Base-by-base conservation (phyloP, 768 basidiomycete genomes). In the Kwoniella newhampshirensis region DNA sequence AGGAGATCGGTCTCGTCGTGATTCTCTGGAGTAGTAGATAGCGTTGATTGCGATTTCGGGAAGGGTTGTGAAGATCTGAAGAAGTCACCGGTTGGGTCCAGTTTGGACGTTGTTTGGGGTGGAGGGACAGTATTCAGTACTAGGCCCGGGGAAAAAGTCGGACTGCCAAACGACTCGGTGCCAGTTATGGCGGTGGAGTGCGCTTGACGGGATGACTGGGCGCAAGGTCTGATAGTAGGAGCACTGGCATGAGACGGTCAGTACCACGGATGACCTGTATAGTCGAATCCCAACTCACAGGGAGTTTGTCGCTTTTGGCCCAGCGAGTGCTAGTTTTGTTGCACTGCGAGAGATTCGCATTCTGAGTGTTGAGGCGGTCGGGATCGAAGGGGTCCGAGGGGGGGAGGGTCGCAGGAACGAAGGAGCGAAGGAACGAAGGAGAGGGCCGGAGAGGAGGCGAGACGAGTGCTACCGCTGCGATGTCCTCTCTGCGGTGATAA, bases 271-370 rank as follows among this genome's bases (percentile, higher is more conserved):
- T n/a, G n/a, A n/a, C n/a, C n/a, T n/a, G n/a, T n/a, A 42, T 42
- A n/a, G 21, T 42, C 17, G 40, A 7, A 23, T n/a, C n/a, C n/a
- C n/a, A n/a, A n/a, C 21, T 42, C 17, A n/a, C 17, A n/a, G 18
- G 17, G 18, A 39, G 42, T 44, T 42, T 51, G 48, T 49, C 7
- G 32, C 41, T 6, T 48, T 43, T 9, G 49, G 27, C 1, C 55
- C 41, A 32, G 36, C 39, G 9, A 9, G 13, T 15, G 56, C 56
- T 32, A 58, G 35, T 28, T 32, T 49, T 45, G 45, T 48, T 18
- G 51, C 9, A 21, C 44, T 37, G 3, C 42, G 41, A 32, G 52
- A 7, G 20, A 28, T 18, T 21, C 42, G 26, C 52, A 54, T 54
- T 32, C 12, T 35, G 15, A 12, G 12, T 3, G 21, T n/a, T 18